Evolutionary conservation across 2,329 filamentous ascomycete genomes (phyloP), one percentile per base, ranked within the genome.

Genomic region (Tolypocladium guangdongense): DNA sequence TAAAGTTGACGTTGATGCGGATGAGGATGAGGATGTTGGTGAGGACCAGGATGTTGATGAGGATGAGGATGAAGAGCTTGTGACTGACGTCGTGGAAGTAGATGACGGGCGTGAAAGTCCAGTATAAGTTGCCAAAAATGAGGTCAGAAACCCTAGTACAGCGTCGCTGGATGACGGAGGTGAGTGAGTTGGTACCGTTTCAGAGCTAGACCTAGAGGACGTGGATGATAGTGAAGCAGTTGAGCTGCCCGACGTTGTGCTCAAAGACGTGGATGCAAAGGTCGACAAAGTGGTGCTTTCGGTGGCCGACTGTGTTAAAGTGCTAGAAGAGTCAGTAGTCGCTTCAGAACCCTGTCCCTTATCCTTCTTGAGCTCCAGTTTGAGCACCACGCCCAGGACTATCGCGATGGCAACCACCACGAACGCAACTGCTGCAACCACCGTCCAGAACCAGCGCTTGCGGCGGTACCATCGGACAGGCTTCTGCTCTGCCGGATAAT

Each of bases 331-430:
- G 2, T 20, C 43, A 20, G 20, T 12, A 3, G 5, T 45, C 27
- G 8, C 12, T 27, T 12, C 36, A n/a, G n/a, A n/a, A 2, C 5
- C 11, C n/a, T 20, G 50, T 18, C 11, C n/a, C 4, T 48, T 32
- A 6, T 41, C 16, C 22, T 30, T 54, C 7, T 36, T 43, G 12
- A 54, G 45, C 18, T 56, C 47, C 14, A 54, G 27, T 38, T 55
- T 57, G 24, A 60, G 55, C n/a, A 58, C 49, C n/a, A 60, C 58
- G 33, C 57, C 57, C 20, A 60, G 50, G 11, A 54, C 53, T 16
- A 56, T 27, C 1, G 54, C 51, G 2, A 47, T 49, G 3, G 46
- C 41, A 7, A 56, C 45, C 14, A 55, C 51, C n/a, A 58, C 12
- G 14, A 56, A 50, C 3, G 38, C 49, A 16, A 56, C 7, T 8